phyloP scores from a whole-genome alignment of 2,329 filamentous ascomycete species.

The Scytalidium sp. region DNA sequence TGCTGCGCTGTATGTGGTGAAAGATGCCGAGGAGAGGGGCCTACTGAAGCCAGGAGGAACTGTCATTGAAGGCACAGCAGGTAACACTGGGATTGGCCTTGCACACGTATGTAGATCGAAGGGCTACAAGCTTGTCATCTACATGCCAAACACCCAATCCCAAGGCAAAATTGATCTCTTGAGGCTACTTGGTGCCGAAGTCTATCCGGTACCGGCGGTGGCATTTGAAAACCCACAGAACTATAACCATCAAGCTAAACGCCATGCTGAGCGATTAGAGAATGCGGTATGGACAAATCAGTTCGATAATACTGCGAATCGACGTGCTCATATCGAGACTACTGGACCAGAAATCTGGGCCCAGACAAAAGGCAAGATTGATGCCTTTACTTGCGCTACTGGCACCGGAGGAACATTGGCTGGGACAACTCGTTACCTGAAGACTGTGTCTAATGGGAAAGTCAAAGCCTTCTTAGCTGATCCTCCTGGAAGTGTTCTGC shows the following conservation, averaged over 20 bases:
- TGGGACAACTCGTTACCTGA: conserved; percentile 83
- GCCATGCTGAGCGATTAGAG: conserved; percentile 81
- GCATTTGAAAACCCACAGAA: conserved; percentile 93
- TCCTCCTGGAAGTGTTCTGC: conserved; percentile 88
- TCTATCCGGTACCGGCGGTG: conserved; percentile 92
- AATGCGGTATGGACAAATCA: conserved; percentile 99
- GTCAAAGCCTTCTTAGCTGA: conserved; percentile 92
- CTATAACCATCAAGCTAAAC: conserved; percentile 93
- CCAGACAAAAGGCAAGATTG: conserved; percentile 80
- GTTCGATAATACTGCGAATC: conserved; percentile 95
- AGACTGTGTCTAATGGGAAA: conserved; percentile 71
- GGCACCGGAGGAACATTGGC: conserved; percentile 91
- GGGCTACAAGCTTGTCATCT: conserved; percentile 95
- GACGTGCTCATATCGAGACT: conserved; percentile 91
- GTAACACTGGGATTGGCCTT: conserved; percentile 96
- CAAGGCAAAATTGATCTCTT: conserved; percentile 97
- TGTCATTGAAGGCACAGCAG: conserved; percentile 94
- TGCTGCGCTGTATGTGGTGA: conserved; percentile 89
- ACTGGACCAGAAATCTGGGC: conserved; percentile 97
- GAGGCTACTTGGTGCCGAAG: conserved; percentile 86
- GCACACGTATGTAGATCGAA: conserved; percentile 92
- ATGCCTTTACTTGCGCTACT: conserved; percentile 94
- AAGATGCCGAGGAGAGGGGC: conserved; percentile 87
- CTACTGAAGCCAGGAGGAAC: conserved; percentile 83
- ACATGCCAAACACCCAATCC: conserved; percentile 99